Evolutionary conservation across 768 basidiomycete species (phyloP).

Genomic region (Pleurotus citrinopileatus): DNA sequence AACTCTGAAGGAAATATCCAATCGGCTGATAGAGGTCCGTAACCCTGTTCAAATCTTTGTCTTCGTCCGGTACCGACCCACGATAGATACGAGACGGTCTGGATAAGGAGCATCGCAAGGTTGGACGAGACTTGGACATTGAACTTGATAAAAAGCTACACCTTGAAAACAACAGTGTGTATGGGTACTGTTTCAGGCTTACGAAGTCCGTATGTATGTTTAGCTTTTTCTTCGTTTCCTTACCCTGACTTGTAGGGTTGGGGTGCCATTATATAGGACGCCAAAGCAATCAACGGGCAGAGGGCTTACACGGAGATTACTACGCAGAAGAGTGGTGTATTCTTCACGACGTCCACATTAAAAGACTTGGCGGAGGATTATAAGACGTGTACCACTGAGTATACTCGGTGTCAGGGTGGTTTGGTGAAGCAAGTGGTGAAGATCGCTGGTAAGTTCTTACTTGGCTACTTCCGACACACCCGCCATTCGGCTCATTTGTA

Average conservation of each 20-base stretch:
- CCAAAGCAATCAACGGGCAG: conserved; percentile 58
- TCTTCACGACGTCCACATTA: conserved; percentile 79
- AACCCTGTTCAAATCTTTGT: too few relatives aligned
- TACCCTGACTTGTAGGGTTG: too few relatives aligned
- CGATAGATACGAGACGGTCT: conserved; percentile 78
- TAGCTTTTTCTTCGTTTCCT: background rate
- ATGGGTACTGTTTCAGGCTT: conserved; percentile 91
- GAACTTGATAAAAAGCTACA: conserved; percentile 96
- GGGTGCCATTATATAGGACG: conserved; percentile 60
- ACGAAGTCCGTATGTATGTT: conserved; percentile 77
- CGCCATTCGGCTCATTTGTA: background rate
- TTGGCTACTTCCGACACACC: background rate
- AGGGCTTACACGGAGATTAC: conserved; percentile 81
- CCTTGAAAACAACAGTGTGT: conserved; percentile 84
- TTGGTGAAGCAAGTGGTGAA: conserved; percentile 91
- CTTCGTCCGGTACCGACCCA: too few relatives aligned
- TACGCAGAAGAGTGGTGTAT: conserved; percentile 82
- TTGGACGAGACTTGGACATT: conserved; percentile 68
- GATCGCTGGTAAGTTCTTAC: conserved; percentile 52
- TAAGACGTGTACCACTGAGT: conserved; percentile 61
- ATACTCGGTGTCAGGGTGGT: conserved; percentile 71
- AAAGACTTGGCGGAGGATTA: conserved; percentile 73
- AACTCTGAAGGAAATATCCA: conserved; percentile 63
- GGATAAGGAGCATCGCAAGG: conserved; percentile 74
- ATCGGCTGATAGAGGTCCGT: conserved; percentile 56